A percentile compares a stretch with the other conserved stretches of the same genome.
Conservation (phyloP, 2,329 filamentous ascomycete species). For the Microcyclospora tardicrescens region DNA sequence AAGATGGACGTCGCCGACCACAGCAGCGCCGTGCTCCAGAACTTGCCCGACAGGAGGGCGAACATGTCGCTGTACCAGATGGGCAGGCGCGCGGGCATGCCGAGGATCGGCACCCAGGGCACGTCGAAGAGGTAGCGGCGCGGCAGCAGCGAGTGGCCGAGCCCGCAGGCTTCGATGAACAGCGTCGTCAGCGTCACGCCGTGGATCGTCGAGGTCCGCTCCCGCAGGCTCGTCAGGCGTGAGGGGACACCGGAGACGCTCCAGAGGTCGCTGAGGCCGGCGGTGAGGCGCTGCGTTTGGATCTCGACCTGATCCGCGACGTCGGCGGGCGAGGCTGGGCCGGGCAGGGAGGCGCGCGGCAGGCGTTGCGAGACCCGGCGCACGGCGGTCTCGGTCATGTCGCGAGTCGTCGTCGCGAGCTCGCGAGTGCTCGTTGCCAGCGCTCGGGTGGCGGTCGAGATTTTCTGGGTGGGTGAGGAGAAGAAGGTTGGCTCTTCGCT, state of each 20-base stretch:
- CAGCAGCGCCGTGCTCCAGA: conserved; percentile 61
- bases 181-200: conserved; percentile 58
- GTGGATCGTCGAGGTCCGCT: conserved; percentile 57
- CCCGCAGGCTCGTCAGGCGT: conserved; percentile 51
- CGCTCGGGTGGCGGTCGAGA: conserved; percentile 1
- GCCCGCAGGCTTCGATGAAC: conserved; percentile 54
- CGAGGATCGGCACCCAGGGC: conserved; percentile 46
- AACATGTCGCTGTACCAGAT: conserved; percentile 62
- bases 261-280: conserved; percentile 51
- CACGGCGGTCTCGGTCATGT: conserved; percentile 7
- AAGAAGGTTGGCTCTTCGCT: not conserved
- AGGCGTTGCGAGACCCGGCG: conserved; percentile 4
- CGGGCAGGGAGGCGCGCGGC: too few species aligned
- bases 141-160: conserved; percentile 59
- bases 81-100: conserved; percentile 24
- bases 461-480: not conserved
- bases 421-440: conserved; percentile 20
- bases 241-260: conserved; percentile 54
- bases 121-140: conserved; percentile 61
- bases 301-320: conserved; percentile 66
- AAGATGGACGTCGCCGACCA: conserved; percentile 61
- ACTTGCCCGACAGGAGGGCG: conserved; percentile 57
- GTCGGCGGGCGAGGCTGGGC: conserved; percentile 55
- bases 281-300: conserved; percentile 52
- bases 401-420: not conserved